phyloP scores from a whole-genome alignment of 495 filamentous ascomycete species.

The Neurospora intermedia region DNA sequence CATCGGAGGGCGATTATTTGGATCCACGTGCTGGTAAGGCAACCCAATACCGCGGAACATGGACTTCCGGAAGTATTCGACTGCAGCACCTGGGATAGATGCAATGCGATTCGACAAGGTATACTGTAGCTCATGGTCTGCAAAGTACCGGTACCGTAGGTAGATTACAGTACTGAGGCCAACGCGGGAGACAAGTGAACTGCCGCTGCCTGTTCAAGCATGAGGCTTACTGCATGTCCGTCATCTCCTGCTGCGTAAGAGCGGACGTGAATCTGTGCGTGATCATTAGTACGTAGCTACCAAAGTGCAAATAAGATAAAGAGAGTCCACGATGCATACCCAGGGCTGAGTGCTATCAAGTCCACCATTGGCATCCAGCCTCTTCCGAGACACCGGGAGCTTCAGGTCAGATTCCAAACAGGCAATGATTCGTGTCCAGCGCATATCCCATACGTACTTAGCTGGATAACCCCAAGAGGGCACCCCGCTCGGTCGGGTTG shows the following conservation, averaged over 20 bases:
- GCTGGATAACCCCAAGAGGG: neutral
- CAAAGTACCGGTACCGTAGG: neutral
- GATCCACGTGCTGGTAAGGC: neutral
- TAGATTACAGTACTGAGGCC: neutral
- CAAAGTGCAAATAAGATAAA: neutral
- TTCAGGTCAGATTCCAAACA: neutral
- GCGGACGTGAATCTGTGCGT: neutral
- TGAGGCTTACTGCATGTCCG: neutral
- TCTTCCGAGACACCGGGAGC: neutral
- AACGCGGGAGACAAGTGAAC: neutral
- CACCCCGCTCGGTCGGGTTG: neutral
- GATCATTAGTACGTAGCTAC: neutral
- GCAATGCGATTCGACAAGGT: neutral
- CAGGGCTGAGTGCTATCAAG: neutral
- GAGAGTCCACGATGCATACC: neutral
- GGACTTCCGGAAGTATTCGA: neutral
- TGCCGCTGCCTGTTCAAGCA: neutral
- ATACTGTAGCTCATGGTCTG: neutral
- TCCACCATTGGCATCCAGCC: neutral
- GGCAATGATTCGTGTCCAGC: neutral
- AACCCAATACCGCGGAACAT: neutral
- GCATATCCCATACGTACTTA: neutral
- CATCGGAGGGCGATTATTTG: neutral
- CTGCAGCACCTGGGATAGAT: neutral
- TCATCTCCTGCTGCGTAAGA: neutral